Base-by-base conservation (phyloP, 176 grass and related monocot species). In the Elymus sibiricus region DNA sequence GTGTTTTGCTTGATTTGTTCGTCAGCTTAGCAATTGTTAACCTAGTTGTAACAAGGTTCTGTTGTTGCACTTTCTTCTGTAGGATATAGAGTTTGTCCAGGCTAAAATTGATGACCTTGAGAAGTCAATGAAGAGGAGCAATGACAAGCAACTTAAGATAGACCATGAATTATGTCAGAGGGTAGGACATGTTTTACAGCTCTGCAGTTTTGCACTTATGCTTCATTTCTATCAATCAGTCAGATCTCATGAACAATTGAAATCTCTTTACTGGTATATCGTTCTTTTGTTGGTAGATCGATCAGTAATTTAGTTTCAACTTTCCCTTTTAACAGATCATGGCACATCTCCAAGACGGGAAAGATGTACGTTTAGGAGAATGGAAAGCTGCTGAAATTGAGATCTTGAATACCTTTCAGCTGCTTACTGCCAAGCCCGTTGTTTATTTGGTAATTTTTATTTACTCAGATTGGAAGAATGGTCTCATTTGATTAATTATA, bases 51-150 rank as follows among this genome's bases (percentile, higher is more conserved):
- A 24, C 64, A 22, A 46, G 40, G 13, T 66, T 86, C 51, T 66
- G 19, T 72, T 84, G 58, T 72, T 84, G 58, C 74, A 74, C 60
- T 47, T 86, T 55, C 56, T 64, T 90, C 72, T 84, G 55, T 82
- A 98, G 97, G 97, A 98, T 85, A 82, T 95, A 80, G 97, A 98
- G 15, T 98, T 94, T 22, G 81, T 98, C 78, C 69, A 83, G 27
- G 94, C 85, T 49, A 98, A 75, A 84, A 63, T 92, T 77, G 97
- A 95, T 73, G 97, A 98, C 77, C 75, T 98, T 67, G 93, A 98
- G 25, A 98, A 98, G 84, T 73, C 78, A 82, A 98, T 98, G 97
- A 98, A 98, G 87, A 96, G 97, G 82, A 98, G 97, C 90, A 98
- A 98, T 87, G 97, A 98, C 66, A 98, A 98, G 68, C 97, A 95